Base-by-base conservation (phyloP, 192 early-diverging fungal genomes). In the Backusella macrospora region DNA sequence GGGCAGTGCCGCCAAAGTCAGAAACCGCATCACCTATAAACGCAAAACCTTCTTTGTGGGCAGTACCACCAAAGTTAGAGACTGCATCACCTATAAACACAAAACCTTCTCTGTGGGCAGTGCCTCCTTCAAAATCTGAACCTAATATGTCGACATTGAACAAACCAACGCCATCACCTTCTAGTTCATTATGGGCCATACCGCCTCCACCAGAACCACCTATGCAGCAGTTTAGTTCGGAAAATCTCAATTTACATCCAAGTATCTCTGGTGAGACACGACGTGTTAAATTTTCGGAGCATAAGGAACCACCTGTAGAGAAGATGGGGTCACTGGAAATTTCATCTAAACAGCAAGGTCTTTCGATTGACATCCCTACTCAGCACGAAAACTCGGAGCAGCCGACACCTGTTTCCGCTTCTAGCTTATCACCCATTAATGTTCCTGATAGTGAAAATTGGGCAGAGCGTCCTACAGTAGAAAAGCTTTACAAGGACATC, bases 401-500 rank as follows among this genome's bases (percentile, higher is more conserved):
- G 5, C 52, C 52, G 4, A 68, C 67, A 29, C 67, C 67, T 15
- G 29, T 68, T 5, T 46, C 67, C 6, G 38, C 44, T 21, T 43
- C 67, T 16, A 59, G 52, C n/a, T 12, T 59, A 26, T 47, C 67
- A 2, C 47, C 65, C 4, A 21, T 38, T 39, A 40, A 39, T 1
- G 18, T 29, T 7, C 29, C 48, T 15, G 46, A 74, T 42, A 21
- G 78, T 23, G 80, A 77, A 71, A 82, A 81, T 16, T 88, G 84
- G 86, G 79, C 79, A 7, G 83, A 84, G 34, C 83, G 92, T 16
- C 92, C 92, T 8, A 86, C 90, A 0, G 78, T 89, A 3, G 90
- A 92, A 37, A 84, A 86, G 45, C 85, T 94, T 62, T 85, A 83
- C 26, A 85, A 91, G 55, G 85, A 92, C 68, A 80, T 92, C 64